phyloP scores from a whole-genome alignment of 2,329 filamentous ascomycete genomes.

The Colletotrichum abscissum region DNA sequence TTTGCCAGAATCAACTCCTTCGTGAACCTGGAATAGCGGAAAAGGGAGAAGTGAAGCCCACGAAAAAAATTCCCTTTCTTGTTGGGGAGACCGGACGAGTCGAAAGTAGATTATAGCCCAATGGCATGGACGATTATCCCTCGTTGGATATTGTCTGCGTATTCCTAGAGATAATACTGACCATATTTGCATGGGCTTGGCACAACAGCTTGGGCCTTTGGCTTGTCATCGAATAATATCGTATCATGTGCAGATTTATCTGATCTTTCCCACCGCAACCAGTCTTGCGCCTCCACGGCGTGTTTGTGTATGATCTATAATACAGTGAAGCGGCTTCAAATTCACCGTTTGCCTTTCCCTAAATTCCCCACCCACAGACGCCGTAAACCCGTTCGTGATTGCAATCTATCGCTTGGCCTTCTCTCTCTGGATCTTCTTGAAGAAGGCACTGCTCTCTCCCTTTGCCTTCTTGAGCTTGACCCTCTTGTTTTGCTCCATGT shows the following conservation, averaged over 20 bases:
- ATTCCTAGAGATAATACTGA: too few species aligned
- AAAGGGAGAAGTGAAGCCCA: too few species aligned
- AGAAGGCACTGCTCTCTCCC: constrained; percentile 72
- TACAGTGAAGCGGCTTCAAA: constrained; percentile 14
- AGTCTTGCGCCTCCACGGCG: not conserved
- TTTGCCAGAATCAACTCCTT: too few species aligned
- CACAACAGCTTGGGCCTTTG: too few species aligned
- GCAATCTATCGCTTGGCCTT: constrained; percentile 48
- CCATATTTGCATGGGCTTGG: too few species aligned
- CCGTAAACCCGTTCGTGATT: constrained; percentile 9
- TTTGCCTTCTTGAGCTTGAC: constrained; percentile 73
- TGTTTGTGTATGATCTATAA: not conserved
- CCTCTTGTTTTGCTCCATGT: constrained; percentile 83
- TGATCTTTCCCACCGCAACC: not conserved
- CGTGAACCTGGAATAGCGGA: too few species aligned
- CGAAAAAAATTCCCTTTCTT: too few species aligned
- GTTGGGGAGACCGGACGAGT: too few species aligned
- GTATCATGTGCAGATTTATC: not conserved
- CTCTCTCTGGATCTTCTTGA: constrained; percentile 74
- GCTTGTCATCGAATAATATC: not conserved
- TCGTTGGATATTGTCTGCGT: too few species aligned
- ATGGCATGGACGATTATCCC: too few species aligned
- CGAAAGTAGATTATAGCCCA: too few species aligned
- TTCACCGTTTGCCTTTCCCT: constrained; percentile 15
- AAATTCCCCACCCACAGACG: not conserved